Percentiles rank a stretch among this genome's conserved stretches.
phyloP scores from a whole-genome alignment of 306 rosid genomes.

The Begonia masoniana region DNA sequence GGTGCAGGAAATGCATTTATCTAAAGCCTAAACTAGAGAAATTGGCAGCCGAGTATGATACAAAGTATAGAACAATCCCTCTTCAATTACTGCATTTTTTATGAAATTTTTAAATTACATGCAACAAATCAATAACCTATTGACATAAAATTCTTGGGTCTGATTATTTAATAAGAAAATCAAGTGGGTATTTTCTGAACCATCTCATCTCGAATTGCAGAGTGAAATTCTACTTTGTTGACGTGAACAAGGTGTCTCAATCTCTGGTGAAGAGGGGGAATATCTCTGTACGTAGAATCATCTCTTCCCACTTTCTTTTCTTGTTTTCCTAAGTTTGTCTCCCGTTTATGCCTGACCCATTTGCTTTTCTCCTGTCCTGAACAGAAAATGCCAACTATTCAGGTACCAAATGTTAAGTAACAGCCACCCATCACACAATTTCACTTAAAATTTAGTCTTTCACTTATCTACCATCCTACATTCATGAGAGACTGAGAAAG shows the following conservation, averaged over 20 bases:
- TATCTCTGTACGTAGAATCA: constrained; percentile 47
- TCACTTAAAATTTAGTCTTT: not conserved
- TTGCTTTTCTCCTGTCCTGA: constrained; percentile 1
- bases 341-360: not conserved
- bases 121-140: no score
- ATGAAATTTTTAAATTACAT: no score
- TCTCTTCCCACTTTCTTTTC: not conserved
- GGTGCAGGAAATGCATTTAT: no score
- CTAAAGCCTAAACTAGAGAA: no score
- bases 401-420: constrained; percentile 26
- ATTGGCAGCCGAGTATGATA: no score
- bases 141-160: no score
- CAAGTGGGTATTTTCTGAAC: no score
- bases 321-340: not conserved
- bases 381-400: constrained; percentile 98
- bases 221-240: constrained; percentile 59
- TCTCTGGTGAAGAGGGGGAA: constrained; percentile 74
- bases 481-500: not conserved
- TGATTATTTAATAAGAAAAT: no score
- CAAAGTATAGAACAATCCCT: no score
- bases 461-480: not conserved
- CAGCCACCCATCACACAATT: not conserved
- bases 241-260: constrained; percentile 86
- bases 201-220: constrained; percentile 24
- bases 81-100: no score